Percentiles rank a stretch among this genome's conserved stretches.
These are phyloP conservation scores for Picea abies DNA, from an alignment of 83 land plant genomes.

Conservation along the genomic window DNA sequence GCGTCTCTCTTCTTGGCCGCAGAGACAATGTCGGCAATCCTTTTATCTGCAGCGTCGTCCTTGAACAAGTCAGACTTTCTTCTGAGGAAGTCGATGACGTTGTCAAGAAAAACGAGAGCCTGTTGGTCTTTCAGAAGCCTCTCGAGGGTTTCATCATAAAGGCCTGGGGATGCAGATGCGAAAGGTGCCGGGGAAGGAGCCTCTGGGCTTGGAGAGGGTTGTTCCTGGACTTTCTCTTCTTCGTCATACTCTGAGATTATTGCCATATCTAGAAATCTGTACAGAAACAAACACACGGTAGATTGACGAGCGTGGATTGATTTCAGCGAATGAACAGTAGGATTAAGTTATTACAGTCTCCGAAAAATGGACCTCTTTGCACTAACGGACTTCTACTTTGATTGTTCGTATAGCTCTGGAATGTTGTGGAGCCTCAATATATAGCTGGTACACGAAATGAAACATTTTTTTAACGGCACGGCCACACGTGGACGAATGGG, in stretches of 20 bases:
- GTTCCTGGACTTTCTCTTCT: conserved; percentile 12
- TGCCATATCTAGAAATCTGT: conserved; percentile 22
- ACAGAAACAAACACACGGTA: too few species aligned
- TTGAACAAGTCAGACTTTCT: conserved; percentile 28
- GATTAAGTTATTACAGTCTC: too few species aligned
- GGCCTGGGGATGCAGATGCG: not conserved
- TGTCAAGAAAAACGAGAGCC: conserved; percentile 26
- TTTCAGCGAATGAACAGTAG: too few species aligned
- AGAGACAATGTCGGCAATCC: conserved; percentile 16
- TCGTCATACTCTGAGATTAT: conserved; percentile 36
- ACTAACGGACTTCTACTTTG: too few species aligned
- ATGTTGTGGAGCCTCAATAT: too few species aligned
- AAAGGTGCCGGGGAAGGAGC: not conserved
- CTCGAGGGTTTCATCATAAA: conserved; percentile 27
- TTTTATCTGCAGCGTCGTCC: conserved; percentile 15
- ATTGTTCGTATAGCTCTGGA: too few species aligned
- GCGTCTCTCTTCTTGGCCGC: conserved; percentile 20
- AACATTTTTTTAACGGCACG: too few species aligned
- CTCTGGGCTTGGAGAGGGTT: not conserved
- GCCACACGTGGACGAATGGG: too few species aligned
- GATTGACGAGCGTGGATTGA: too few species aligned
- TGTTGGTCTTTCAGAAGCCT: conserved; percentile 15
- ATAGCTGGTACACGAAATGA: too few species aligned
- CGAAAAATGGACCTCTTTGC: too few species aligned
- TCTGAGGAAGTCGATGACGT: conserved; percentile 31